A percentile compares a stretch with the other conserved stretches of the same genome.
Evolutionary conservation across 805 yeast genomes (phyloP).

Genomic region (Lachancea quebecensis): DNA sequence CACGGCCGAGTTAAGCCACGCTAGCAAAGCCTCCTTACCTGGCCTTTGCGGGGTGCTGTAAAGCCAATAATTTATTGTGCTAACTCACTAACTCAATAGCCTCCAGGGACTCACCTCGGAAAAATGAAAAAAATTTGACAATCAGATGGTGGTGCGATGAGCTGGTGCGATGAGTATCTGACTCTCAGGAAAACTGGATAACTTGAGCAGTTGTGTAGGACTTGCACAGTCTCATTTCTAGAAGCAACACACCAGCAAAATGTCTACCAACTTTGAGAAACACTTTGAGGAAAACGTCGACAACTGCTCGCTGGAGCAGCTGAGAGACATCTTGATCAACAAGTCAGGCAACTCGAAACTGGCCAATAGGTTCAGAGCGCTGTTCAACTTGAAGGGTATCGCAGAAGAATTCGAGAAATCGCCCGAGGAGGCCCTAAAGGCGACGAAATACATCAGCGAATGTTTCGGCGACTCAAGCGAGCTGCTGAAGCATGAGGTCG

Average conservation of each 20-base stretch:
- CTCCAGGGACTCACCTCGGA: background rate
- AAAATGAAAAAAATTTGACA: background rate
- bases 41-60: no score
- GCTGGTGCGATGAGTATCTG: background rate
- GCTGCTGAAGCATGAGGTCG: slow-evolving; percentile 93
- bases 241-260: slow-evolving; percentile 3
- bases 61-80: no score
- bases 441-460: slow-evolving; percentile 77
- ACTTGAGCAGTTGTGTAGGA: no score
- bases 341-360: slow-evolving; percentile 62
- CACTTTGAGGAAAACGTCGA: slow-evolving; percentile 34
- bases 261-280: slow-evolving; percentile 34
- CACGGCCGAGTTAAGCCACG: no score
- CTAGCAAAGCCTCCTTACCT: no score
- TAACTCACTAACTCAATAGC: no score
- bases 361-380: slow-evolving; percentile 87
- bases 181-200: no score
- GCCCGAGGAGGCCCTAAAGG: slow-evolving; percentile 49
- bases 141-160: background rate
- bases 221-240: no score
- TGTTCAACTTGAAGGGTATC: slow-evolving; percentile 79
- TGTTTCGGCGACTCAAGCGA: slow-evolving; percentile 80
- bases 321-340: slow-evolving; percentile 66
- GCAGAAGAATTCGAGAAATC: slow-evolving; percentile 64
- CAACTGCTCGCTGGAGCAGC: slow-evolving; percentile 47